These are phyloP conservation scores for Phytopythium sindhum DNA, from an alignment of 352 stramenopile genomes.

Conservation along the genomic window DNA sequence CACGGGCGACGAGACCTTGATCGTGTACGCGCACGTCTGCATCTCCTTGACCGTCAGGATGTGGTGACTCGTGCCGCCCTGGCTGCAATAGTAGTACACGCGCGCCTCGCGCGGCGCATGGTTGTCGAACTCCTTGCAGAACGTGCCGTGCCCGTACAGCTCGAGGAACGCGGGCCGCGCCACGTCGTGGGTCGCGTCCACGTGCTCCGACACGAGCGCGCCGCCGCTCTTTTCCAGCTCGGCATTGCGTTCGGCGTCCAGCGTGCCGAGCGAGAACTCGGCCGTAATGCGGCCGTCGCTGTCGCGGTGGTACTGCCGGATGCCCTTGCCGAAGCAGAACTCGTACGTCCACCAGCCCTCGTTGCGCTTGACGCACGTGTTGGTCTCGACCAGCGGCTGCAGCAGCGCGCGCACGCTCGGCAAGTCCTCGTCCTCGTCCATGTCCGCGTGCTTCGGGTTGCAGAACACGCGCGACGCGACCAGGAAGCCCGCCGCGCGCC, in stretches of 20 bases:
- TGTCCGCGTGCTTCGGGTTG: constrained; percentile 45
- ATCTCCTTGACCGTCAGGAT: constrained; percentile 78
- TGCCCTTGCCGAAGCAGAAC: constrained; percentile 67
- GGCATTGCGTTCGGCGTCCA: constrained; percentile 44
- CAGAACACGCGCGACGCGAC: constrained; percentile 70
- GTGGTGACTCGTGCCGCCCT: constrained; percentile 59
- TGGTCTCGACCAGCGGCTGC: constrained; percentile 37
- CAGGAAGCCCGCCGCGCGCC: constrained; percentile 43
- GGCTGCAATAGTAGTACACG: constrained; percentile 76
- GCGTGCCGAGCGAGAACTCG: constrained; percentile 67
- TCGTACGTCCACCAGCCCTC: constrained; percentile 87
- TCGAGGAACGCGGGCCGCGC: constrained; percentile 65
- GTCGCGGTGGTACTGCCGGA: constrained; percentile 78
- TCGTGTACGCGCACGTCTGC: constrained; percentile 78
- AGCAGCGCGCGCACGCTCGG: constrained; percentile 54
- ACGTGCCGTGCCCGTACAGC: constrained; percentile 62
- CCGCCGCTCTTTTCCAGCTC: constrained; percentile 39
- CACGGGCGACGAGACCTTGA: constrained; percentile 73
- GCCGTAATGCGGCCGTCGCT: constrained; percentile 53
- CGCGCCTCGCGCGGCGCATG: constrained; percentile 53
- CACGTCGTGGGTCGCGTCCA: constrained; percentile 78
- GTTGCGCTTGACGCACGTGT: constrained; percentile 71
- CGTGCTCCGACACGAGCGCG: constrained; percentile 63
- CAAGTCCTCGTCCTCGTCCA: constrained; percentile 32
- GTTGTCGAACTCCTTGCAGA: constrained; percentile 72